A percentile compares a stretch with the other conserved stretches of the same genome.
phyloP scores from a whole-genome alignment of 2,329 filamentous ascomycete genomes.

The Colletotrichum sp. region DNA sequence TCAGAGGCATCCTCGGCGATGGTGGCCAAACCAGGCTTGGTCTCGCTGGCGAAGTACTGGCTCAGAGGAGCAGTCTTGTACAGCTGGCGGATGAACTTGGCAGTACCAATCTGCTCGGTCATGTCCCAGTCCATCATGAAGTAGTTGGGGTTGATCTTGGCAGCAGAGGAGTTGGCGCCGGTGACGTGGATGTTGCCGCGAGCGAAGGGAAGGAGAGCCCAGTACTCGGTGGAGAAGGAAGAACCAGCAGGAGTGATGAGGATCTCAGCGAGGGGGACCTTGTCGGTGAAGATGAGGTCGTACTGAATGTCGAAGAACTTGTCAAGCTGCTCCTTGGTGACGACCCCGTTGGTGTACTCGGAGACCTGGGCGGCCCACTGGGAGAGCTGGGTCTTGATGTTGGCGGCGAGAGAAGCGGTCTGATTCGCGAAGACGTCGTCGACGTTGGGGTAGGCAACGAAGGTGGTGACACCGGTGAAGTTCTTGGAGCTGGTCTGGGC shows the following conservation, averaged over 20 bases:
- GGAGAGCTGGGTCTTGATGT: background rate
- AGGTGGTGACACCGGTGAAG: background rate
- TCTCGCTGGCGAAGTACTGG: constrained; percentile 19
- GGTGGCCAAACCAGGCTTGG: constrained; percentile 24
- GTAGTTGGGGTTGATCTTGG: constrained; percentile 40
- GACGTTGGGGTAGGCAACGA: background rate
- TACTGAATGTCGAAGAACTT: constrained; percentile 48
- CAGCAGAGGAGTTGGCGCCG: constrained; percentile 33
- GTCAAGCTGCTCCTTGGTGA: constrained; percentile 32
- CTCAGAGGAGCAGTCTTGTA: constrained; percentile 33
- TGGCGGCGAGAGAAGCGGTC: constrained; percentile 14
- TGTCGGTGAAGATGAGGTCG: constrained; percentile 49
- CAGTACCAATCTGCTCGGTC: constrained; percentile 29
- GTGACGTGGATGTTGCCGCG: constrained; percentile 45
- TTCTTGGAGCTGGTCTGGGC: constrained; percentile 25
- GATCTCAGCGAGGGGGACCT: constrained; percentile 51
- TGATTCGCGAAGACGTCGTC: constrained; percentile 23
- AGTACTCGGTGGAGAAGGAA: constrained; percentile 40
- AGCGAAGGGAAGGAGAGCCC: constrained; percentile 41
- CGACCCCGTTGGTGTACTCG: constrained; percentile 6
- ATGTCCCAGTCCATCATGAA: constrained; percentile 40
- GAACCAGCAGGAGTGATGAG: constrained; percentile 37
- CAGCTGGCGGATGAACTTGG: constrained; percentile 32
- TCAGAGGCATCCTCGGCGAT: constrained; percentile 34
- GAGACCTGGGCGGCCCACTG: constrained; percentile 7